Evolutionary conservation across 257 asterid genomes (phyloP), one percentile per base, ranked within the genome.

Genomic region (Nicotiana sylvestris): DNA sequence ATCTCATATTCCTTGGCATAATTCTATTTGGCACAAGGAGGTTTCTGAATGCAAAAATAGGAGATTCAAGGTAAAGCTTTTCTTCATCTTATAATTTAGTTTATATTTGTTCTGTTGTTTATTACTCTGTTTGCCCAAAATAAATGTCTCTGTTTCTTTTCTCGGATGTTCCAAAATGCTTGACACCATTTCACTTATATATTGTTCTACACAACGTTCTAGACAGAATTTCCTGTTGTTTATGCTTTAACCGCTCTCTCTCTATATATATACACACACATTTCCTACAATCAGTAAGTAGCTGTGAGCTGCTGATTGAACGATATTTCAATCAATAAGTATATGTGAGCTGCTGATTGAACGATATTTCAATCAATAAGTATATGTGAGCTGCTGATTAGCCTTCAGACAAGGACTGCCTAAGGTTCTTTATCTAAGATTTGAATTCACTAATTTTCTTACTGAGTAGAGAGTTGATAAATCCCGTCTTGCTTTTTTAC

Each of bases 21-120:
- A 72, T 91, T 76, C 85, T 88, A 76, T 82, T 77, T 64, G 94
- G 93, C 62, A 81, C 89, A 30, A 85, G 87, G 85, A 88, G 85
- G 81, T 89, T 91, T 83, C 87, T 87, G 81, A 83, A 77, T 72
- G 68, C 89, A 86, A 85, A 90, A 29, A 67, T 83, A 62, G 80
- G 85, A 68, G 76, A 78, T 82, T 82, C 80, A 77, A 84, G 92
- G 95, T 94, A 91, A 90, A 78, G 64, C 70, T 62, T 85, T 80
- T 56, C 82, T 81, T 66, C 66, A 65, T 76, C 27, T 32, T 68
- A 51, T 39, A 49, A 6, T 61, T 70, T 46, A 27, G 32, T 35
- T 35, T 30, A 66, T n/a, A 53, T 77, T 43, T 78, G 1, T 49
- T n/a, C 5, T 64, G 64, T 15, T 76, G 60, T 3, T 72, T 76